A percentile compares a stretch with the other conserved stretches of the same genome.
These are phyloP conservation scores for Cercospora beticola DNA, from an alignment of 2,329 filamentous ascomycete species.

Conservation along the genomic window DNA sequence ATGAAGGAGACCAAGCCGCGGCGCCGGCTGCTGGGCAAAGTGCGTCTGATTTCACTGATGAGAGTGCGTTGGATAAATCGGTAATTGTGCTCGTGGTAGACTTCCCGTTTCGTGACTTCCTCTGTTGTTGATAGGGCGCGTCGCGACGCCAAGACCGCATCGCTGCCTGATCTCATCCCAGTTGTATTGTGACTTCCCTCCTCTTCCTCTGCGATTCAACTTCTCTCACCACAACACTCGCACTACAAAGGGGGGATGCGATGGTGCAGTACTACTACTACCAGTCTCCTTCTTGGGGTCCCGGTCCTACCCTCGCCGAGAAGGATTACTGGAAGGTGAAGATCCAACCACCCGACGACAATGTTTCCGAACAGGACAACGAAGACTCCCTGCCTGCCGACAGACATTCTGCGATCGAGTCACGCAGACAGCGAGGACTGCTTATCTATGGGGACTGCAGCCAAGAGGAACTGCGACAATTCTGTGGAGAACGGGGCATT, in stretches of 20 bases:
- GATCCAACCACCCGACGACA: neutral
- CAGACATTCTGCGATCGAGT: neutral
- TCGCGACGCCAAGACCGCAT: neutral
- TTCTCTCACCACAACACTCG: neutral
- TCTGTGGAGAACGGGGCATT: neutral
- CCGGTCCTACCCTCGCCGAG: neutral
- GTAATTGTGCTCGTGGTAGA: neutral
- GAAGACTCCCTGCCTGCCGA: neutral
- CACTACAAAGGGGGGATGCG: neutral
- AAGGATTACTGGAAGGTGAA: slow-evolving; percentile 4
- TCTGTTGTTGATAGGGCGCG: neutral
- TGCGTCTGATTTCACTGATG: neutral
- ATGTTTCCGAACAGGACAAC: neutral
- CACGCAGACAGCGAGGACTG: neutral
- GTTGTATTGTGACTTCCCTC: neutral
- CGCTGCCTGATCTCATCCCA: neutral
- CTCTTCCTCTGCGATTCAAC: neutral
- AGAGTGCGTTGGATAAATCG: neutral
- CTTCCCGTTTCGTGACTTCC: neutral
- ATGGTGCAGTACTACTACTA: neutral
- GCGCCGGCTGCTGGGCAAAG: neutral
- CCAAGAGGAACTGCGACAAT: neutral
- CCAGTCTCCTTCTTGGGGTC: neutral
- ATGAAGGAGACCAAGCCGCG: neutral
- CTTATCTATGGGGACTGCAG: slow-evolving; percentile 4